phyloP scores from a whole-genome alignment of 2,329 filamentous ascomycete species.

The Exophiala xenobiotica region DNA sequence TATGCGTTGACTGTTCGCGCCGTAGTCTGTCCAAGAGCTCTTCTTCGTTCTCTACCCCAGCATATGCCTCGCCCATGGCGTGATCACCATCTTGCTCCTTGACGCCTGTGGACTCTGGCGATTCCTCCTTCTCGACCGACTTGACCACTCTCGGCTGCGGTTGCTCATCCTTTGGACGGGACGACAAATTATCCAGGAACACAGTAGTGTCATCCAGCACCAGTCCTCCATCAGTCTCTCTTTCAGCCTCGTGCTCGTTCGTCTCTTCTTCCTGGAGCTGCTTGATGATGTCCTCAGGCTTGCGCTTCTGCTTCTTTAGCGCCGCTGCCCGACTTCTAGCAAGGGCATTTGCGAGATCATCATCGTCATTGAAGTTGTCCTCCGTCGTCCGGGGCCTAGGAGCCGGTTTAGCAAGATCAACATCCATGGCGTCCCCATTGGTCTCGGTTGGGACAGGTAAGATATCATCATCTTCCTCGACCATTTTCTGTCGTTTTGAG shows the following conservation, averaged over 20 bases:
- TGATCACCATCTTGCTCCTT: slow-evolving; percentile 49
- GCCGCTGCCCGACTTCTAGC: slow-evolving; percentile 79
- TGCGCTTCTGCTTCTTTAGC: slow-evolving; percentile 88
- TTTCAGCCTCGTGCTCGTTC: slow-evolving; percentile 48
- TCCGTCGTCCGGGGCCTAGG: slow-evolving; percentile 65
- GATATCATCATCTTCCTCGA: slow-evolving; percentile 60
- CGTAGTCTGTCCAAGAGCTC: slow-evolving; percentile 51
- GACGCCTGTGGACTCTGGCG: slow-evolving; percentile 35
- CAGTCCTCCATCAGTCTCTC: slow-evolving; percentile 62
- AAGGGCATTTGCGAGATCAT: slow-evolving; percentile 83
- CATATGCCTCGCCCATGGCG: slow-evolving; percentile 54
- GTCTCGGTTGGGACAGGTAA: slow-evolving; percentile 39
- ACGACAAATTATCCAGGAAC: slow-evolving; percentile 80
- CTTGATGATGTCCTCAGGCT: slow-evolving; percentile 82
- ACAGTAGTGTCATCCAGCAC: slow-evolving; percentile 96
- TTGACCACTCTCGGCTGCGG: slow-evolving; percentile 18
- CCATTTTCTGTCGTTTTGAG: slow-evolving; percentile 66
- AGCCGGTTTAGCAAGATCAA: slow-evolving; percentile 55
- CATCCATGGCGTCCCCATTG: slow-evolving; percentile 66
- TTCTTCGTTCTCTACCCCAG: slow-evolving; percentile 52
- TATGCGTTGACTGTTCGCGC: slow-evolving; percentile 46
- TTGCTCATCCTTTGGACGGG: slow-evolving; percentile 57
- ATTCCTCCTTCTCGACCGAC: slow-evolving; percentile 20
- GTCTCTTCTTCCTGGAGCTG: slow-evolving; percentile 68
- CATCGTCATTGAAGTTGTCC: slow-evolving; percentile 78